Conservation (phyloP, 768 basidiomycete genomes). For the Leccinellum albellum region DNA sequence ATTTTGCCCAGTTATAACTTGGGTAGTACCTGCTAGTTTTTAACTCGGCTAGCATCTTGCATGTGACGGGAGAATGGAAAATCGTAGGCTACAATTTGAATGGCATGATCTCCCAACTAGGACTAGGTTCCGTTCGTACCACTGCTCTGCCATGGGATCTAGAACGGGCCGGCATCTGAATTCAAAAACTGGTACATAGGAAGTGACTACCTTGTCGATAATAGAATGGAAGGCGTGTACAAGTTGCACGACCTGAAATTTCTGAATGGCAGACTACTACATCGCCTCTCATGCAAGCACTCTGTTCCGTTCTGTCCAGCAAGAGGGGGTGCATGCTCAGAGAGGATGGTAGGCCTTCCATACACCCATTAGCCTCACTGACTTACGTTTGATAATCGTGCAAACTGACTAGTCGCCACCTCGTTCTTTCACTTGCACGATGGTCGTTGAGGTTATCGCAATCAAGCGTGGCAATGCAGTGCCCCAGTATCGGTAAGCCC, state of each 20-base stretch:
- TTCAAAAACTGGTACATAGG: constrained; percentile 7
- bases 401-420: neutral
- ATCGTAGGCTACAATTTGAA: constrained; percentile 1
- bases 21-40: too few species aligned
- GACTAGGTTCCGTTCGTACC: neutral
- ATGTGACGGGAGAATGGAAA: constrained; percentile 12
- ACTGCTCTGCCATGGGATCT: too few species aligned
- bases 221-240: constrained; percentile 22
- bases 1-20: too few species aligned
- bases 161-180: neutral
- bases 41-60: too few species aligned
- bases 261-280: neutral
- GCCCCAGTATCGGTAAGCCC: neutral
- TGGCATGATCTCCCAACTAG: constrained; percentile 9
- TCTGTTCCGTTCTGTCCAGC: neutral
- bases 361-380: neutral
- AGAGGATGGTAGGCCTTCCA: neutral
- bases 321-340: neutral
- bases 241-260: constrained; percentile 1
- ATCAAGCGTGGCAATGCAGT: neutral
- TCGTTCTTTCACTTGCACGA: neutral
- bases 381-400: neutral
- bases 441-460: neutral
- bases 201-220: neutral
- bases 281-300: constrained; percentile 12